Evolutionary conservation across 768 basidiomycete genomes (phyloP).

Genomic region (Tylopilus cervinicoccineus): DNA sequence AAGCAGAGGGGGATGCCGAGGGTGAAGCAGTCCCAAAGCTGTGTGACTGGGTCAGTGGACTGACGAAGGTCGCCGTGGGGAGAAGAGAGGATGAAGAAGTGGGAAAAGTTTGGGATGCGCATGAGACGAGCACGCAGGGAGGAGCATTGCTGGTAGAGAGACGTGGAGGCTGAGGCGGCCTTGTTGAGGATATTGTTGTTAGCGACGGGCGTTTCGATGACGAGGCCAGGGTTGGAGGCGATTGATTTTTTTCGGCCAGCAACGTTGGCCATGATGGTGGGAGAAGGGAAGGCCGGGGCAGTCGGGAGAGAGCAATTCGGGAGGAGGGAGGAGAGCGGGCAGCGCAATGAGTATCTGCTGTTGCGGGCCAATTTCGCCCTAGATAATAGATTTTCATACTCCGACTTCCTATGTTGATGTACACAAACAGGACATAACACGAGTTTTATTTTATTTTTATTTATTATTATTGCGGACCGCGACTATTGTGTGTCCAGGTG

Average conservation of each 20-base stretch:
- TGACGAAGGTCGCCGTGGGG: conserved; percentile 56
- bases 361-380: conserved; percentile 10
- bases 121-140: conserved; percentile 70
- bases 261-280: conserved; percentile 45
- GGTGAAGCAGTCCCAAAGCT: conserved; percentile 92
- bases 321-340: not conserved
- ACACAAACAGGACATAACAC: conserved; percentile 25
- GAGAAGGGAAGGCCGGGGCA: not conserved
- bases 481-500: too few species aligned
- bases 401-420: conserved; percentile 27
- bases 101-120: conserved; percentile 70
- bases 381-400: conserved; percentile 33
- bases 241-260: conserved; percentile 81
- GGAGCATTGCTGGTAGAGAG: conserved; percentile 91
- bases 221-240: conserved; percentile 56
- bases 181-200: conserved; percentile 90
- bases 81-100: conserved; percentile 63
- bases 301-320: not conserved
- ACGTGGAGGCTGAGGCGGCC: conserved; percentile 79
- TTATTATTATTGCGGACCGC: too few species aligned
- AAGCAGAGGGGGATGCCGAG: conserved; percentile 93
- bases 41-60: conserved; percentile 89
- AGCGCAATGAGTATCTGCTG: conserved; percentile 4
- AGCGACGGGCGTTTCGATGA: conserved; percentile 71
- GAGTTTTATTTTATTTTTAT: too few species aligned